Conservation (phyloP, 2,329 filamentous ascomycete species). For the Diaporthe destruens region DNA sequence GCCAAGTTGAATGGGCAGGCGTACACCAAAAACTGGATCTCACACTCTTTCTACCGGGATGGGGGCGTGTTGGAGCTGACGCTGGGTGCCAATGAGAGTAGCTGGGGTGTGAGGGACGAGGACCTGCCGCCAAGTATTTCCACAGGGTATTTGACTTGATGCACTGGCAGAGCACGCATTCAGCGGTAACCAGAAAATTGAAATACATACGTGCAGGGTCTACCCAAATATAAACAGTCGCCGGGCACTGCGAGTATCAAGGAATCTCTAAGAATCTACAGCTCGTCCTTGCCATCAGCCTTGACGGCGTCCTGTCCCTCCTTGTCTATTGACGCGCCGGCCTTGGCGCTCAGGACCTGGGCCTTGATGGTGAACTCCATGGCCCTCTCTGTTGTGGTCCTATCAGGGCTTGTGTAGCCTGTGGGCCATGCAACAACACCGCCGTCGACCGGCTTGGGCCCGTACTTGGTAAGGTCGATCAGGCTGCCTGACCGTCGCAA, state of each 20-base stretch:
- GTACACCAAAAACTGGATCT: conserved; percentile 71
- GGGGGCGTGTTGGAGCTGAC: conserved; percentile 69
- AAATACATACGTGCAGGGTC: background rate
- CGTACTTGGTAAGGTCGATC: conserved; percentile 48
- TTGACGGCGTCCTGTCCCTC: conserved; percentile 23
- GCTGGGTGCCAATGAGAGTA: conserved; percentile 63
- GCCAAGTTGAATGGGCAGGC: conserved; percentile 66
- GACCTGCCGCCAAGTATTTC: conserved; percentile 64
- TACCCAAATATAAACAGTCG: background rate
- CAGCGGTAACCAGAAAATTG: too few species aligned
- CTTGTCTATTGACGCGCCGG: conserved; percentile 11
- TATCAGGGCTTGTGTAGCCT: conserved; percentile 48
- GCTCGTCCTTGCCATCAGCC: conserved; percentile 39
- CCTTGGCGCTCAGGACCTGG: conserved; percentile 50
- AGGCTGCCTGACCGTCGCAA: conserved; percentile 45
- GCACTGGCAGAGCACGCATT: too few species aligned
- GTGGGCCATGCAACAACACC: conserved; percentile 49
- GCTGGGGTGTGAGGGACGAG: conserved; percentile 63
- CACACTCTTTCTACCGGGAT: conserved; percentile 69
- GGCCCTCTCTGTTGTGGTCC: conserved; percentile 45
- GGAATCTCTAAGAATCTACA: conserved; percentile 6
- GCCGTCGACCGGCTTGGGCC: conserved; percentile 44
- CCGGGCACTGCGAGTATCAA: background rate
- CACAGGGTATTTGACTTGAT: conserved; percentile 36
- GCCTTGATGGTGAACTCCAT: conserved; percentile 54